These are phyloP conservation scores for Rhinocladiella mackenziei DNA, from an alignment of 2,329 filamentous ascomycete genomes.

Conservation along the genomic window DNA sequence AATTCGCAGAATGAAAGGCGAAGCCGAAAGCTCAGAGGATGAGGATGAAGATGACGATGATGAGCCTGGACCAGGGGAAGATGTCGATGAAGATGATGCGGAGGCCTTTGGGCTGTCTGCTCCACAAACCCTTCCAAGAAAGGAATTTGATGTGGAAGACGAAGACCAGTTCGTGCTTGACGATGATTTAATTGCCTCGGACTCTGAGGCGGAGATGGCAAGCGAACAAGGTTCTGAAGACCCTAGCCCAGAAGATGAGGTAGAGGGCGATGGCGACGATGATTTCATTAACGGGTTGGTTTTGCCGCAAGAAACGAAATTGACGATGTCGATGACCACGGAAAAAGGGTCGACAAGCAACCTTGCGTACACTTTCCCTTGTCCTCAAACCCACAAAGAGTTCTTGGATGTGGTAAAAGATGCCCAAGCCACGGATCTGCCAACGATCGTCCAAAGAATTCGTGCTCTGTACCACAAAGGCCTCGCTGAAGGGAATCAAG, in stretches of 20 bases:
- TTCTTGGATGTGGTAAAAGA: constrained; percentile 62
- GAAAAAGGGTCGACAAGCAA: constrained; percentile 47
- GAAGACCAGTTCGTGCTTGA: constrained; percentile 93
- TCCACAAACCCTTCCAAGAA: constrained; percentile 36
- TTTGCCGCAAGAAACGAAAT: constrained; percentile 33
- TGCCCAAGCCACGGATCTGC: constrained; percentile 62
- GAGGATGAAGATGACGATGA: constrained; percentile 41
- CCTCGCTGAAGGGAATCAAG: constrained; percentile 78
- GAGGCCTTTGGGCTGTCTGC: constrained; percentile 61
- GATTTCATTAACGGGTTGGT: constrained; percentile 70
- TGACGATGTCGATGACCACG: constrained; percentile 51
- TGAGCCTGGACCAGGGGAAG: constrained; percentile 48
- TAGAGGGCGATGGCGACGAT: constrained; percentile 57
- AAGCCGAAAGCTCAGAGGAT: constrained; percentile 64
- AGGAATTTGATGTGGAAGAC: constrained; percentile 70
- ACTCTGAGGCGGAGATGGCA: constrained; percentile 53
- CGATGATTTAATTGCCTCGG: constrained; percentile 79
- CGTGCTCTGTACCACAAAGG: constrained; percentile 89
- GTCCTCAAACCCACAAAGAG: constrained; percentile 72
- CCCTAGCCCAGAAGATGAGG: constrained; percentile 54
- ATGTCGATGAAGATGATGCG: constrained; percentile 52
- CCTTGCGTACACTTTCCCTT: constrained; percentile 79
- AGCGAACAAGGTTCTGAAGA: constrained; percentile 38
- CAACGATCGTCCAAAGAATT: constrained; percentile 81
- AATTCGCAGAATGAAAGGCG: constrained; percentile 65